Conservation (phyloP, 345 rosid species). For the Geranium brycei region DNA sequence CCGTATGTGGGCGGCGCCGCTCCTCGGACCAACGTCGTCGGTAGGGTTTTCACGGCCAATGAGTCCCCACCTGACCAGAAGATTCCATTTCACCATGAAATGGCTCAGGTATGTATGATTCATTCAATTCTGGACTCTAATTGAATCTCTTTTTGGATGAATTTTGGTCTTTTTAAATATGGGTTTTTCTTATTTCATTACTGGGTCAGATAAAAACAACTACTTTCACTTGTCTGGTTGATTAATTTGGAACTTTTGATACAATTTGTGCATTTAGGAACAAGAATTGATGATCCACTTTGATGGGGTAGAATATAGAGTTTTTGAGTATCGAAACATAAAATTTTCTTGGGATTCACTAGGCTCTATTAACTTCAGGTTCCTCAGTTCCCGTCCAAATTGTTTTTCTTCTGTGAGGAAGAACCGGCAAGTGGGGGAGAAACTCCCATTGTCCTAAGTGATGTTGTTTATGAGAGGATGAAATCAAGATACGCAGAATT, state of each 20-base stretch:
- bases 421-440: constrained; percentile 86
- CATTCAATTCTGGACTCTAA: not conserved
- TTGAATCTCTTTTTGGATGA: no score
- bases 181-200: not conserved
- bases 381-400: constrained; percentile 75
- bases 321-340: not conserved
- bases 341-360: not conserved
- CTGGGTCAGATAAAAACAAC: not conserved
- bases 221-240: not conserved
- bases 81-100: constrained; percentile 86
- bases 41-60: constrained; percentile 82
- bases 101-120: constrained; percentile 50
- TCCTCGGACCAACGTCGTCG: constrained; percentile 66
- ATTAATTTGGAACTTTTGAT: not conserved
- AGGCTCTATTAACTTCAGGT: constrained; percentile 28
- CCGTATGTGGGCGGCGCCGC: constrained; percentile 89
- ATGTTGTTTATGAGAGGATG: constrained; percentile 66
- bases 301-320: not conserved
- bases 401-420: constrained; percentile 82
- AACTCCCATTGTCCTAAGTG: constrained; percentile 83
- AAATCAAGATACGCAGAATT: constrained; percentile 54
- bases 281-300: no score
- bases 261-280: not conserved
- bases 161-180: not conserved
- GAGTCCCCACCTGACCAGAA: constrained; percentile 91